Base-by-base conservation (phyloP, 2,329 filamentous ascomycete genomes). In the Penicillium sclerotiorum region DNA sequence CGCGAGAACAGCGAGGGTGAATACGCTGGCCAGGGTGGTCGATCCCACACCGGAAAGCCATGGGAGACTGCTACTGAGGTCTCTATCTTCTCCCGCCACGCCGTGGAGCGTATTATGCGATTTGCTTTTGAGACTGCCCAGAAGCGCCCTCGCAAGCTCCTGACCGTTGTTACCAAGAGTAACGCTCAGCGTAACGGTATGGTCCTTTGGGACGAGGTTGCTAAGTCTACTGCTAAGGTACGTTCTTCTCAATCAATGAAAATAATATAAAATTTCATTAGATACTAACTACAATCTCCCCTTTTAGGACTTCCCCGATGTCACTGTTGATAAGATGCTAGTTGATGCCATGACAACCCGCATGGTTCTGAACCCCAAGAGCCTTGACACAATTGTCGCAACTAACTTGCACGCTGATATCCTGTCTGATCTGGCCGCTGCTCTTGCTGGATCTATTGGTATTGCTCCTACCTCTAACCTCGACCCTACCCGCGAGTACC, bases 391-490 rank as follows among this genome's bases (percentile, higher is more conserved):
- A 0, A 82, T 86, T 52, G 83, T 86, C 17, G 83, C 82, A 1
- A 84, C 80, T 3, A 86, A 86, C 56, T 62, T 86, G 63, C 65
- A 80, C 68, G 84, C 83, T 5, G 85, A 88, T 54, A 87, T 88
- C 42, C 77, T 89, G 4, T 87, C 85, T 0, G 86, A 89, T 61
- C 74, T 89, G 17, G 87, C 86, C 5, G 86, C 87, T 12, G 84
- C 85, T 0, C 72, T 89, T 6, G 85, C 86, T 2, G 86, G 86
- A 0, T 85, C 81, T 2, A 89, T 89, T 52, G 86, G 87, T 8
- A 88, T 89, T 50, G 86, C 86, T 3, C 85, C 86, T 3, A 88
- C 85, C 0, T 82, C 78, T 41, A 88, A 88, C 58, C 73, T 89
- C 1, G 85, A 89, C 56, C 85, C 86, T 1, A 83, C 80, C 2